Evolutionary conservation across 2,329 filamentous ascomycete genomes (phyloP), one percentile per base, ranked within the genome.

Genomic region (Blumeria hordei): DNA sequence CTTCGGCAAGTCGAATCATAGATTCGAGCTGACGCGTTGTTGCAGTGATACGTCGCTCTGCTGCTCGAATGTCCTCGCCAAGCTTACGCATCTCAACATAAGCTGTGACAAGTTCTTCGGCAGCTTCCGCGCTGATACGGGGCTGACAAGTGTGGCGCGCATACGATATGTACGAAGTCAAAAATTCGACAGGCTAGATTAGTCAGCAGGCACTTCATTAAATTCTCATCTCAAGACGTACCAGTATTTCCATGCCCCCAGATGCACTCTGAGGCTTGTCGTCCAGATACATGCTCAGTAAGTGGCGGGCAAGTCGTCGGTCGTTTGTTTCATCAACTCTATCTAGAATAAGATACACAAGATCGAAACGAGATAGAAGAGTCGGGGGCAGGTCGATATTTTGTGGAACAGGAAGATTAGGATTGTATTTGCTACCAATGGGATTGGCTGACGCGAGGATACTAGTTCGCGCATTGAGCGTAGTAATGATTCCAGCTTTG

Each of bases 341-440:
- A 66, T 98, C 92, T 51, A 98, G 80, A 45, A 98, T 92, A 1
- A 98, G 79, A 65, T 98, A 98, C 53, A 98, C 90, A 6, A 98
- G 73, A 67, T 98, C 92, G 66, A 98, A 98, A 73, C 92, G 83
- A 5, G 88, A 95, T 54, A 98, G 77, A 6, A 98, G 74, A 0
- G 92, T 98, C 0, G 92, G 92, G 0, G 92, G 92, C 8, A 98
- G 78, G 64, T 98, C 92, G 62, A 98, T 98, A 68, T 98, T 98
- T 64, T 96, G 88, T 3, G 92, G 92, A 12, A 98, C 92, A 0
- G 92, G 88, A 28, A 98, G 71, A 64, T 94, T 90, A 2, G 87
- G 85, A 68, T 98, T 96, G 71, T 98, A 98, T 66, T 93, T 88
- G 70, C 87, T 94, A 63, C 92, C 92, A 60, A 98, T 96, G 1